Evolutionary conservation across 2,329 filamentous ascomycete species (phyloP).

Genomic region (Aureobasidium sp.): DNA sequence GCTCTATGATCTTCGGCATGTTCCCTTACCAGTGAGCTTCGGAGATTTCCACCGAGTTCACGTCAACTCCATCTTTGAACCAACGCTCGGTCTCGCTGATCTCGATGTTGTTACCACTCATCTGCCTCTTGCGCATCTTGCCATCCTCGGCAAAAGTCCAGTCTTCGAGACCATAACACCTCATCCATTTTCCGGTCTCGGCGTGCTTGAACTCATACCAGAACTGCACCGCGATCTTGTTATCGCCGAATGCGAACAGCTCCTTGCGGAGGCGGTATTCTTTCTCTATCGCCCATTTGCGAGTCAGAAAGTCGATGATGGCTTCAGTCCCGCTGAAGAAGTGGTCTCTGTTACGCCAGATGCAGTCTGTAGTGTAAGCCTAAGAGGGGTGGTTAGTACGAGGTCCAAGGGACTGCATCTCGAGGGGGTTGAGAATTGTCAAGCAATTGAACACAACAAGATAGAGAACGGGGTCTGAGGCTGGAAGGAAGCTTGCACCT

Average conservation of each 20-base stretch:
- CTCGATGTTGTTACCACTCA: conserved; percentile 58
- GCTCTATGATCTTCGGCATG: not conserved
- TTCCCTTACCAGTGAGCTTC: conserved; percentile 54
- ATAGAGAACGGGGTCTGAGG: not conserved
- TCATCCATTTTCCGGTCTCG: conserved; percentile 64
- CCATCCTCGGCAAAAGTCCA: conserved; percentile 67
- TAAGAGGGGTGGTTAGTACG: conserved; percentile 42
- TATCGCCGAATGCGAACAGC: conserved; percentile 64
- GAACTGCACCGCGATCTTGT: conserved; percentile 81
- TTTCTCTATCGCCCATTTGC: conserved; percentile 66
- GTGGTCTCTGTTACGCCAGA: conserved; percentile 69
- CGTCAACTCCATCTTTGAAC: conserved; percentile 61
- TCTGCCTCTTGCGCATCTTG: conserved; percentile 63
- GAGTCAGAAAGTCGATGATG: conserved; percentile 58
- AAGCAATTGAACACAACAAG: not conserved
- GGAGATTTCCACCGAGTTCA: conserved; percentile 56
- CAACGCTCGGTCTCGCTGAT: conserved; percentile 56
- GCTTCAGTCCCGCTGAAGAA: conserved; percentile 62
- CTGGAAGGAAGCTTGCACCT: not conserved
- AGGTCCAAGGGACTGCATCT: conserved; percentile 34
- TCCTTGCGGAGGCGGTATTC: conserved; percentile 73
- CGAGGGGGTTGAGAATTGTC: no score
- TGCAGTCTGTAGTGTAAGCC: conserved; percentile 65
- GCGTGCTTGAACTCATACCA: conserved; percentile 77
- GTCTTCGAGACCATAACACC: conserved; percentile 77